phyloP scores from a whole-genome alignment of 371 early-diverging fungal species.

The Mortierella sp. region DNA sequence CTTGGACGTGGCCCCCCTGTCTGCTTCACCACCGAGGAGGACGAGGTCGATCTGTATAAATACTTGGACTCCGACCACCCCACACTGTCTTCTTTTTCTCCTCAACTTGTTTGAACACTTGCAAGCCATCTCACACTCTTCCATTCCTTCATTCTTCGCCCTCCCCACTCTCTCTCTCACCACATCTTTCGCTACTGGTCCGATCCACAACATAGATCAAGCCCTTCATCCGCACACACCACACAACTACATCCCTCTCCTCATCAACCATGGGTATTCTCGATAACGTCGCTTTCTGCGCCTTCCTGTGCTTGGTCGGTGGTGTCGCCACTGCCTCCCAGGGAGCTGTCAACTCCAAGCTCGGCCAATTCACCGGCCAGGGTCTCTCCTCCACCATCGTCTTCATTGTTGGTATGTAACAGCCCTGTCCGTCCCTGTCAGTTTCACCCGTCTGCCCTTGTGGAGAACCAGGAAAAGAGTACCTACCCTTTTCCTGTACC shows the following conservation, averaged over 20 bases:
- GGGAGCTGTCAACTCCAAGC: slow-evolving; percentile 46
- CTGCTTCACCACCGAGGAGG: too few relatives aligned
- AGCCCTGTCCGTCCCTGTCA: background rate
- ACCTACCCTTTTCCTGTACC: too few relatives aligned
- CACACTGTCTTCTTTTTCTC: background rate
- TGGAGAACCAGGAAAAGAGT: too few relatives aligned
- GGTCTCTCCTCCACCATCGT: slow-evolving; percentile 50
- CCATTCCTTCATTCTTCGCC: background rate
- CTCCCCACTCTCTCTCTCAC: background rate
- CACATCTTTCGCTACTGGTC: background rate
- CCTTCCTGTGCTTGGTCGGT: slow-evolving; percentile 40
- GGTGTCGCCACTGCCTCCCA: slow-evolving; percentile 48
- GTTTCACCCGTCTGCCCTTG: too few relatives aligned
- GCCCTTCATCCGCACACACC: too few relatives aligned
- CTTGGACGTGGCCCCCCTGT: too few relatives aligned
- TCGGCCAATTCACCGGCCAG: slow-evolving; percentile 49
- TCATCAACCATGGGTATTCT: too few relatives aligned
- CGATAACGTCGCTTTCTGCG: slow-evolving; percentile 47
- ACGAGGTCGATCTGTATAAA: too few relatives aligned
- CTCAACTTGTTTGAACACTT: background rate
- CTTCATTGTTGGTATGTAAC: slow-evolving; percentile 37
- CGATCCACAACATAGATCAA: slow-evolving; percentile 21
- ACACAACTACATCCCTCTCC: too few relatives aligned
- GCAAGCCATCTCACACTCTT: too few relatives aligned
- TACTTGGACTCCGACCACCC: background rate